Evolutionary conservation across 2,329 filamentous ascomycete species (phyloP).

Genomic region (Nemania diffusa): DNA sequence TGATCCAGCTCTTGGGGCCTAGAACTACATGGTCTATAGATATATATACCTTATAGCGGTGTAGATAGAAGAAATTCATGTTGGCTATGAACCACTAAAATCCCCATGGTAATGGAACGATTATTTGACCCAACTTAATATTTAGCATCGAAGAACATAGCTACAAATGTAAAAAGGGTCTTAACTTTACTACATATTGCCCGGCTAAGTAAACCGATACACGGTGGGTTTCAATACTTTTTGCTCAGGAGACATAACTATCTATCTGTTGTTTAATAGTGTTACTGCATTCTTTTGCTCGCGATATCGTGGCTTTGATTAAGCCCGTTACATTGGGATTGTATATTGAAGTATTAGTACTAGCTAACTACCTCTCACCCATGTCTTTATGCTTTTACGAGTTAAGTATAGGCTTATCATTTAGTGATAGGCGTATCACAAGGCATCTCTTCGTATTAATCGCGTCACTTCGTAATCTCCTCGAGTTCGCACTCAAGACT

Average conservation of each 20-base stretch:
- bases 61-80: not conserved
- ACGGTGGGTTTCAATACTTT: not conserved
- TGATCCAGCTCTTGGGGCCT: not conserved
- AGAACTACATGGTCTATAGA: not conserved
- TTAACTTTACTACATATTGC: not conserved
- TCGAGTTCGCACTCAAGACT: constrained; percentile 19
- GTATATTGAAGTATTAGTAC: not conserved
- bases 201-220: not conserved
- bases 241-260: not conserved
- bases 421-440: not conserved
- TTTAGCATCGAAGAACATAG: not conserved
- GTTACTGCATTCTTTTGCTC: not conserved
- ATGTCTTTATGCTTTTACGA: not conserved
- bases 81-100: not conserved
- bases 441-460: constrained; percentile 14
- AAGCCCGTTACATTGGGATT: not conserved
- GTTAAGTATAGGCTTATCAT: not conserved
- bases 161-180: not conserved
- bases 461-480: constrained; percentile 20
- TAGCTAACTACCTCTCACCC: not conserved
- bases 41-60: not conserved
- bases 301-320: not conserved
- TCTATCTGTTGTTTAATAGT: not conserved
- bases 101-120: too few relatives aligned
- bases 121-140: too few relatives aligned